Conservation (phyloP, 768 basidiomycete genomes). For the Pholiota microspora region DNA sequence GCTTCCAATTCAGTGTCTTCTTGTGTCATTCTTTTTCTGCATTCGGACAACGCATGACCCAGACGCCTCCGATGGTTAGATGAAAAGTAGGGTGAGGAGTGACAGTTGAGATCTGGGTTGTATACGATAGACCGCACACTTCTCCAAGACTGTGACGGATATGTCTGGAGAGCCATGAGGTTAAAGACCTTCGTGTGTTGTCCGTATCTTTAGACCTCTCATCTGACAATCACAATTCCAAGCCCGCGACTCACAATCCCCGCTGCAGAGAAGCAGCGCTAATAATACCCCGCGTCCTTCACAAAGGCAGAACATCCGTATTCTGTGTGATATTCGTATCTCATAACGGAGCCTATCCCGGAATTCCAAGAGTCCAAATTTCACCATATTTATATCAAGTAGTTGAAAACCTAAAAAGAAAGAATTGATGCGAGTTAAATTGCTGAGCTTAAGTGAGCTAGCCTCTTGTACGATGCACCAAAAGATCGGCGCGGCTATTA, state of each 20-base stretch:
- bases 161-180: neutral
- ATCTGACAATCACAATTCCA: neutral
- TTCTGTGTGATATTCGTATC: slow-evolving; percentile 2
- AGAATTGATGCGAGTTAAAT: neutral
- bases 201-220: neutral
- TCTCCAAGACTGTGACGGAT: too few relatives aligned
- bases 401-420: neutral
- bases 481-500: neutral
- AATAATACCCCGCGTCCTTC: neutral
- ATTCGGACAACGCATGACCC: neutral
- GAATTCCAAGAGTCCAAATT: neutral
- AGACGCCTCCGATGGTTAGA: neutral
- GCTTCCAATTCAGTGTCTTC: neutral
- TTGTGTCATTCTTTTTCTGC: neutral
- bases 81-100: neutral
- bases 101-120: too few relatives aligned
- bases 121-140: too few relatives aligned
- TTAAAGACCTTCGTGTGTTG: neutral
- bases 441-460: neutral
- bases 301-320: neutral
- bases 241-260: neutral
- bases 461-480: neutral
- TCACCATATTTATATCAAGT: neutral
- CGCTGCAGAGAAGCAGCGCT: neutral
- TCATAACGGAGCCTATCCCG: neutral